phyloP scores from a whole-genome alignment of 2,329 filamentous ascomycete genomes.

The Epichloe glyceriae region DNA sequence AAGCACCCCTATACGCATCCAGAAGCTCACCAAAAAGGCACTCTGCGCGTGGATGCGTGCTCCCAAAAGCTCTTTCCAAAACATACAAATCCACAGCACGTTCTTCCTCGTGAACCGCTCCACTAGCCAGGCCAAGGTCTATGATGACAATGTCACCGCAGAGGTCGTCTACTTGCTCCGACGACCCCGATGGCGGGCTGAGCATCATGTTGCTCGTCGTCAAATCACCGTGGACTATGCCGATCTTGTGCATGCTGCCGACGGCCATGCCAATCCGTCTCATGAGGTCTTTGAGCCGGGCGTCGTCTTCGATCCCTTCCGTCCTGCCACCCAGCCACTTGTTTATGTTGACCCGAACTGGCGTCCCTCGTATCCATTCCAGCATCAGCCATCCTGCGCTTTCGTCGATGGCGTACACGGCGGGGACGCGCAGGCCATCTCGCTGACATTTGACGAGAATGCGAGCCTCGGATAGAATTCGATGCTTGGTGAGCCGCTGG shows the following conservation, averaged over 20 bases:
- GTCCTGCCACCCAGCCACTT: slow-evolving; percentile 45
- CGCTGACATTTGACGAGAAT: slow-evolving; percentile 66
- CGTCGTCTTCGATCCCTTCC: slow-evolving; percentile 28
- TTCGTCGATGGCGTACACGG: slow-evolving; percentile 58
- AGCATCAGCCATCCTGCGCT: slow-evolving; percentile 61
- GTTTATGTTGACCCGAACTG: slow-evolving; percentile 58
- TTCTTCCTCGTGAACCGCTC: slow-evolving; percentile 77
- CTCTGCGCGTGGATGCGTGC: slow-evolving; percentile 82
- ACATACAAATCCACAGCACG: slow-evolving; percentile 94
- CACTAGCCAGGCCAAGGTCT: slow-evolving; percentile 82
- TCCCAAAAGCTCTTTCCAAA: slow-evolving; percentile 84
- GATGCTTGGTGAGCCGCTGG: slow-evolving; percentile 69
- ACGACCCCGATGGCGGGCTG: slow-evolving; percentile 19
- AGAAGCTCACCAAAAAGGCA: slow-evolving; percentile 62
- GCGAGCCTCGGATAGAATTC: slow-evolving; percentile 78
- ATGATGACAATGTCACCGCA: slow-evolving; percentile 77
- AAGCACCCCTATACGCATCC: slow-evolving; percentile 60
- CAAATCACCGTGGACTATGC: slow-evolving; percentile 86
- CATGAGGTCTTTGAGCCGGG: slow-evolving; percentile 49
- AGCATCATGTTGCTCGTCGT: slow-evolving; percentile 98
- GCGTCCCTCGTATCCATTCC: slow-evolving; percentile 70
- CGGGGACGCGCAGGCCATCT: slow-evolving; percentile 72
- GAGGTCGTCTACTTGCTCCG: slow-evolving; percentile 19
- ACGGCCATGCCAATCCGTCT: slow-evolving; percentile 56
- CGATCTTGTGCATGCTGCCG: slow-evolving; percentile 66